Evolutionary conservation across 2,329 filamentous ascomycete species (phyloP).

Genomic region (Hortaea sp.): DNA sequence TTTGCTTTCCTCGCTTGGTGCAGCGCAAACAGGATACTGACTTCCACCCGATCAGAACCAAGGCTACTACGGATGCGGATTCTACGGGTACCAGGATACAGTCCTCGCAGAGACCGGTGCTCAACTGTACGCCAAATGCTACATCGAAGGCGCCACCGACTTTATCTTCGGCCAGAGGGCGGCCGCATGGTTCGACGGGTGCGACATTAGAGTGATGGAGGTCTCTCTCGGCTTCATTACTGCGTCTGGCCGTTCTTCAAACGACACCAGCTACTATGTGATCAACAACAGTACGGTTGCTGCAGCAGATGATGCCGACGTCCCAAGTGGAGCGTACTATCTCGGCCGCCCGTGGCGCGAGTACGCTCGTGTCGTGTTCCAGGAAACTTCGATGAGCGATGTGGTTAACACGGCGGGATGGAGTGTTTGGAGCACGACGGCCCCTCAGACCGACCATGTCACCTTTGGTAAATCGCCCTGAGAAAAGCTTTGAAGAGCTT

Average conservation of each 20-base stretch:
- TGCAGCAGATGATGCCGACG: conserved; percentile 30
- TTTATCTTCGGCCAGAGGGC: conserved; percentile 50
- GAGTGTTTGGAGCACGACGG: conserved; percentile 43
- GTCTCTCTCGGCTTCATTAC: conserved; percentile 36
- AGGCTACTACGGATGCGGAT: conserved; percentile 47
- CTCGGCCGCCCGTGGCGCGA: conserved; percentile 45
- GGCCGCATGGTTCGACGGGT: conserved; percentile 42
- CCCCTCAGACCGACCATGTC: conserved; percentile 43
- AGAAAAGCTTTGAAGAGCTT: not conserved
- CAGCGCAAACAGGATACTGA: not conserved
- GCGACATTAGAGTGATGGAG: conserved; percentile 38
- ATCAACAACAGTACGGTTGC: conserved; percentile 44
- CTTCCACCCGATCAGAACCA: conserved; percentile 27
- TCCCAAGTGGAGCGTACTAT: conserved; percentile 33
- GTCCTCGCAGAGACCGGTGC: conserved; percentile 40
- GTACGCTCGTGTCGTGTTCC: conserved; percentile 44
- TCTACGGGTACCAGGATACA: conserved; percentile 48
- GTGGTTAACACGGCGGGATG: conserved; percentile 54
- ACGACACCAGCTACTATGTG: conserved; percentile 38
- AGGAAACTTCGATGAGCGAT: conserved; percentile 40
- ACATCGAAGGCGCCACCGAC: conserved; percentile 50
- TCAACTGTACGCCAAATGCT: conserved; percentile 46
- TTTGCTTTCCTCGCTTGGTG: not conserved
- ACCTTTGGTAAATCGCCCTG: conserved; percentile 32
- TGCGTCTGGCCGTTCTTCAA: conserved; percentile 30